Percentiles rank a stretch among this genome's conserved stretches.
phyloP scores from a whole-genome alignment of 2,329 filamentous ascomycete genomes.

The Aplosporella prunicola region DNA sequence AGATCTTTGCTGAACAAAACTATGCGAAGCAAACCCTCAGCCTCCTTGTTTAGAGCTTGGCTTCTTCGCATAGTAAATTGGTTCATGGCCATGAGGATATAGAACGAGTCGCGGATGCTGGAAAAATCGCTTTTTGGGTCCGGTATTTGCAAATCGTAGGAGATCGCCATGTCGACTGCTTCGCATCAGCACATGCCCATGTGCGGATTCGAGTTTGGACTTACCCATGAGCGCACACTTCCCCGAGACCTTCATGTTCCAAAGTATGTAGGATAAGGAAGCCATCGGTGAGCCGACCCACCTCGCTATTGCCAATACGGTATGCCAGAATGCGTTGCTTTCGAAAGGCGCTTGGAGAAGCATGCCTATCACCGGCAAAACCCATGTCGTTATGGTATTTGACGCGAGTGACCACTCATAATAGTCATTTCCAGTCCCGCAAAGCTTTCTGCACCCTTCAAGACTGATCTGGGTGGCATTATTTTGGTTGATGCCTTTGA shows the following conservation, averaged over 20 bases:
- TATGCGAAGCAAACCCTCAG: slow-evolving; percentile 32
- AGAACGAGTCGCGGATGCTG: slow-evolving; percentile 36
- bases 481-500: slow-evolving; percentile 15
- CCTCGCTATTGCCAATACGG: slow-evolving; percentile 25
- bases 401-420: slow-evolving; percentile 26
- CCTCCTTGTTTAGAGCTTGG: slow-evolving; percentile 20
- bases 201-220: background rate
- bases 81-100: slow-evolving; percentile 36
- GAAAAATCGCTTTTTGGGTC: slow-evolving; percentile 24
- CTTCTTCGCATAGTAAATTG: slow-evolving; percentile 30
- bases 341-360: slow-evolving; percentile 34
- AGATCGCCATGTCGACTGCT: slow-evolving; percentile 28
- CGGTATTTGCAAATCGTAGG: slow-evolving; percentile 20
- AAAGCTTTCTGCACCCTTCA: slow-evolving; percentile 25
- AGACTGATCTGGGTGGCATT: slow-evolving; percentile 22
- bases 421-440: slow-evolving; percentile 22
- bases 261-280: slow-evolving; percentile 28
- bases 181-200: background rate
- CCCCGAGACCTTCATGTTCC: slow-evolving; percentile 33
- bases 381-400: slow-evolving; percentile 32
- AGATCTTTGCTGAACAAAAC: slow-evolving; percentile 33
- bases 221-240: slow-evolving; percentile 28
- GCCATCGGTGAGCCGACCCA: slow-evolving; percentile 32
- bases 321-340: slow-evolving; percentile 29
- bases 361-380: slow-evolving; percentile 30